Conservation (phyloP, 768 basidiomycete species). For the Termitomyces sp. region DNA sequence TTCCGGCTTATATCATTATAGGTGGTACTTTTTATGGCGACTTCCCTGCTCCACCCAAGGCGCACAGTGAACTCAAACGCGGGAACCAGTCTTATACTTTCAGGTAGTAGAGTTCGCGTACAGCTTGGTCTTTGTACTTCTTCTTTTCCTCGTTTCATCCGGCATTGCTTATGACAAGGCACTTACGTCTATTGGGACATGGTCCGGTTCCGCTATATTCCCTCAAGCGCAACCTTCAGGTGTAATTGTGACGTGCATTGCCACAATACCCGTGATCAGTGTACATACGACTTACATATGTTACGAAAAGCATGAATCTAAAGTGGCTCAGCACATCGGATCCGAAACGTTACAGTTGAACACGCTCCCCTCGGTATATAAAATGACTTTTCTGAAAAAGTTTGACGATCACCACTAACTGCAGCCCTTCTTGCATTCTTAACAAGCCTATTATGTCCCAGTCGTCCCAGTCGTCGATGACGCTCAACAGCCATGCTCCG, state of each 20-base stretch:
- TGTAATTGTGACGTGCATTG: background rate
- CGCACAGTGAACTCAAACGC: slow-evolving; percentile 57
- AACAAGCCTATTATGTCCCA: background rate
- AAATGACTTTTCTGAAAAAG: background rate
- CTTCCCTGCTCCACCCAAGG: slow-evolving; percentile 63
- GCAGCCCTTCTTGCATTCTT: background rate
- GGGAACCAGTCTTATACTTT: slow-evolving; percentile 72
- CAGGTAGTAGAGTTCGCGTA: slow-evolving; percentile 30
- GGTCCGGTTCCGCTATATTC: background rate
- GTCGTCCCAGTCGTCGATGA: slow-evolving; percentile 5
- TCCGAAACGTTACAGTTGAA: background rate
- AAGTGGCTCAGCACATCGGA: slow-evolving; percentile 1
- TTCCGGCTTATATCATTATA: slow-evolving; percentile 13
- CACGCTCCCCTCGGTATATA: slow-evolving; percentile 8
- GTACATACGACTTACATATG: background rate
- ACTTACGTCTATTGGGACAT: background rate
- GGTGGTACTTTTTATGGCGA: slow-evolving; percentile 44
- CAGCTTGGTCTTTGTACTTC: background rate
- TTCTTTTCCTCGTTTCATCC: background rate
- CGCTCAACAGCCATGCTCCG: slow-evolving; percentile 3
- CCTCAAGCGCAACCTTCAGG: background rate
- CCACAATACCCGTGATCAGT: background rate
- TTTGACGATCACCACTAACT: background rate
- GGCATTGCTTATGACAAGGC: background rate
- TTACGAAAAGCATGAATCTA: background rate